phyloP scores from a whole-genome alignment of 305 asterid species.

The Coffea humblotiana region DNA sequence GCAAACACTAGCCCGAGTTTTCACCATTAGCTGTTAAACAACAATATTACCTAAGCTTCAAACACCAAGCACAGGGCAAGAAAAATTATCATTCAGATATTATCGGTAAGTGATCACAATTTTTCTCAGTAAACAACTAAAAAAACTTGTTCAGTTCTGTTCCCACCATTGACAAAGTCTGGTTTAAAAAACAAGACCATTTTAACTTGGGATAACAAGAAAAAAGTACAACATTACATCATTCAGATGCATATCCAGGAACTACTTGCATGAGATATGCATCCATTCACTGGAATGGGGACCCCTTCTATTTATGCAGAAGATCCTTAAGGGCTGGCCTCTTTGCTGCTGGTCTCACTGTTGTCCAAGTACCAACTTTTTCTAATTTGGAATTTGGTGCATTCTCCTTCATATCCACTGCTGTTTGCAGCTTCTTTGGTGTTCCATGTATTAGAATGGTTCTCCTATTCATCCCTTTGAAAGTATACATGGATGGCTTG shows the following conservation, averaged over 20 bases:
- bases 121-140: neutral
- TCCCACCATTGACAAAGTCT: neutral
- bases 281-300: neutral
- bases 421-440: constrained; percentile 41
- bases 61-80: neutral
- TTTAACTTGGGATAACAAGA: neutral
- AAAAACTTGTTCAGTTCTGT: neutral
- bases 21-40: neutral
- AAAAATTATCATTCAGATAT: neutral
- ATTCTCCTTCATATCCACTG: constrained; percentile 60
- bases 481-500: constrained; percentile 20
- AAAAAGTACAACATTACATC: neutral
- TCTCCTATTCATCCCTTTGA: constrained; percentile 42
- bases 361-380: constrained; percentile 39
- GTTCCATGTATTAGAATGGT: constrained; percentile 71
- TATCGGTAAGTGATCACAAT: neutral
- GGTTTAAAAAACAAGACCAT: neutral
- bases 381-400: constrained; percentile 34
- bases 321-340: constrained; percentile 48
- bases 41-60: neutral
- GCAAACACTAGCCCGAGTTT: neutral
- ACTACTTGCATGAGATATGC: constrained; percentile 27
- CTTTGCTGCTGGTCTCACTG: constrained; percentile 46
- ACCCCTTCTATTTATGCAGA: constrained; percentile 27
- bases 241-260: neutral